Base-by-base conservation (phyloP, 768 basidiomycete genomes). In the Leucocoprinus leucothites region DNA sequence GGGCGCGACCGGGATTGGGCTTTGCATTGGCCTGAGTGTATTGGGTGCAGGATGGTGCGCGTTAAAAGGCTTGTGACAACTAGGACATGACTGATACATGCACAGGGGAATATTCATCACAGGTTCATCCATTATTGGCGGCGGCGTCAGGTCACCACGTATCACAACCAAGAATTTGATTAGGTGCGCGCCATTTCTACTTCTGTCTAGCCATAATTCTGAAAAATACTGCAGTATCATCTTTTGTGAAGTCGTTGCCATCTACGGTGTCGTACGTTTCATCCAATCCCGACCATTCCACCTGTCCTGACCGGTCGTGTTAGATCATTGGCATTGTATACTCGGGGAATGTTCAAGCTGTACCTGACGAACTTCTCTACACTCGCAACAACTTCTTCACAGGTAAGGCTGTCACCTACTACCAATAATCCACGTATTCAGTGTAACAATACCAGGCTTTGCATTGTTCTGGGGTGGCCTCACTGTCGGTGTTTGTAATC, bases 201-300 rank as follows among this genome's bases (percentile, higher is more conserved):
- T 19, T n/a, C 22, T 19, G 19, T 8, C 13, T 21, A 21, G 6
- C 40, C 19, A n/a, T 47, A 19, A 1, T 28, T 9, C 46, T 26
- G 22, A 25, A 53, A 18, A n/a, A 7, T 53, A 34, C 14, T 25
- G 9, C 64, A 98, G 96, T 62, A 94, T 98, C 76, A 98, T 99
- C 65, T 98, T 98, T 79, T 98, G 96, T 71, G 96, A 98, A 76
- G 97, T 98, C 65, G 95, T 99, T 25, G 97, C 96, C 56, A 98
- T 99, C 66, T 98, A 98, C 74, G 97, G 91, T 55, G 91, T 93
- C 50, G 92, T 94, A 71, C 57, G 89, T 79, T 41, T 18, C 46
- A 47, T 16, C 24, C 45, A 40, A 50, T 35, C 3, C 43, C 44
- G 21, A n/a, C 42, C 18, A 25, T 25, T 24, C 9, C 48, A 8